Base-by-base conservation (phyloP, 768 basidiomycete genomes). In the Psilocybe cyanescens region DNA sequence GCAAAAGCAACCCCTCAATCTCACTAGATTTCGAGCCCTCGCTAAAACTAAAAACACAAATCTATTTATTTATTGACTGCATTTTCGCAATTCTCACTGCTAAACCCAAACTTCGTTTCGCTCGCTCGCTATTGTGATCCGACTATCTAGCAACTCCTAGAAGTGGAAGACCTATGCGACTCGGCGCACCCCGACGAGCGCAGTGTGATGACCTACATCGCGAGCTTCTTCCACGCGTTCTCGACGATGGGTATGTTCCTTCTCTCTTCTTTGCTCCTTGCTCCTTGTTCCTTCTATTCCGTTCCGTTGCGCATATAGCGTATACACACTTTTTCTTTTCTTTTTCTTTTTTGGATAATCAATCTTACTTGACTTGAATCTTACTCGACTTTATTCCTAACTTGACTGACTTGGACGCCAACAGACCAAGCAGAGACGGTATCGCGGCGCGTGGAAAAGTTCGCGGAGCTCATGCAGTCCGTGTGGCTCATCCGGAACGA, bases 151-250 rank as follows among this genome's bases (percentile, higher is more conserved):
- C 94, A 92, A 89, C 79, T 99, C 3, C 84, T 99, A 17, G 97
- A 99, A 81, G 97, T 99, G 0, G 90, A 94, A 57, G 97, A 99
- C 79, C 75, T 99, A 31, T 96, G 94, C 66, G 94, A 95, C 70
- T 86, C 88, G 0, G 79, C 79, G n/a, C 85, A 83, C 50, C 97
- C 97, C 0, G 97, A 99, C 73, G 97, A 99, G 76, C 88, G 95
- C 39, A 94, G 92, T 74, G 93, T 98, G 9, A 98, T 98, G 94
- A 98, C 95, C 4, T 99, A 98, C 67, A 91, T 99, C 49, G 97
- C 97, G 35, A 93, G 93, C 68, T 99, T 84, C 76, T 99, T 99
- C 82, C 97, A 99, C 71, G 96, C 97, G 0, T 99, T 99, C 74
- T 97, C 95, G 0, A 89, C 93, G 0, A 96, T 97, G 90, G 94